Base-by-base conservation (phyloP, 345 rosid species). In the Salix koriyanagi region DNA sequence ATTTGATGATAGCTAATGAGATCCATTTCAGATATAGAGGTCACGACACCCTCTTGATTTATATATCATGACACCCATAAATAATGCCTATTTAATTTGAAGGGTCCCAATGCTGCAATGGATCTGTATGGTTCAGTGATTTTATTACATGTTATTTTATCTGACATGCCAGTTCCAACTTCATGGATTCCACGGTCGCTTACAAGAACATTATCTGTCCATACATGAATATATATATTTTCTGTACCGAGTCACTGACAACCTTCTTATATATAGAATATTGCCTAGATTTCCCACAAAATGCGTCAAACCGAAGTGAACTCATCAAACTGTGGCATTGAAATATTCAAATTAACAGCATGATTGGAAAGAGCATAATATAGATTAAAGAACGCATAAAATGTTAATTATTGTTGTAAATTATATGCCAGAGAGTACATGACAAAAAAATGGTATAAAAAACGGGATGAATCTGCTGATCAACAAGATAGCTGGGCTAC, bases 381-480 rank as follows among this genome's bases (percentile, higher is more conserved):
- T 41, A 70, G 61, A n/a, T 6, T 6, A 71, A 2, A 16, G 25
- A 30, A 48, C 25, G 16, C 15, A 25, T 13, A 25, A 75, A 67
- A n/a, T 67, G 66, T 23, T 36, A 19, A 28, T 48, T 70, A 64
- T 44, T 74, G 69, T 50, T 75, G 52, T 37, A 5, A 52, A 67
- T 36, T 67, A 67, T 30, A 52, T 75, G 78, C 72, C 78, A 75
- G 2, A 28, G n/a, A 61, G 44, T 65, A 74, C 44, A 65, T 74
- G 77, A 74, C 77, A 42, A 75, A 75, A 75, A 52, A 34, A 50
- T 75, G 32, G 71, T 48, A 50, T 65, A 15, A 58, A 56, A 64
- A 76, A 32, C 15, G 50, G 60, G 60, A 7, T 21, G 60, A 54
- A 10, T 54, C 60, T 7, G 60, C 60, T 7, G 60, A 54, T 54